A percentile compares a stretch with the other conserved stretches of the same genome.
These are phyloP conservation scores for Atalantia buxifolia DNA, from an alignment of 345 rosid species.

Conservation along the genomic window DNA sequence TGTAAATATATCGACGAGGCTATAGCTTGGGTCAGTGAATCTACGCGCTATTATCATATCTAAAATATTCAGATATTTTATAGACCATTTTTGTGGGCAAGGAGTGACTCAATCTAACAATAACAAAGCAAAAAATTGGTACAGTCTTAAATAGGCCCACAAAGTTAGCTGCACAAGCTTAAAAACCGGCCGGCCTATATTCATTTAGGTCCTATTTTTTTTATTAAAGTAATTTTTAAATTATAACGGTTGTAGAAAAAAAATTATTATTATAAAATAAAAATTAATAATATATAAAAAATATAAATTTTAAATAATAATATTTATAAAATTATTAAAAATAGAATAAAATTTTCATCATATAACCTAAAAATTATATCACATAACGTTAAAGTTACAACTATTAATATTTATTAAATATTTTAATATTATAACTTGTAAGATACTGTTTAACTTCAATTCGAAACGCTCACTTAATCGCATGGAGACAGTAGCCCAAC, in stretches of 20 bases:
- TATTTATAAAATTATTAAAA: too few species aligned
- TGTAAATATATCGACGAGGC: background rate
- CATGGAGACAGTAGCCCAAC: too few species aligned
- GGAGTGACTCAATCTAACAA: background rate
- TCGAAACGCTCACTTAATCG: fast-evolving
- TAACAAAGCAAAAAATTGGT: background rate
- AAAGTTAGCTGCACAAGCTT: background rate
- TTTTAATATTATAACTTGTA: fast-evolving
- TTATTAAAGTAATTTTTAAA: too few species aligned
- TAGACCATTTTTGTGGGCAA: too few species aligned
- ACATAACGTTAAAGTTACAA: fast-evolving
- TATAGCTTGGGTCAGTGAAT: background rate
- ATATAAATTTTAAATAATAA: too few species aligned
- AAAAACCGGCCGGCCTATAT: background rate
- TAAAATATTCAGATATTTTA: too few species aligned
- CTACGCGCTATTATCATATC: background rate
- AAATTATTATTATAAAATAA: fast-evolving
- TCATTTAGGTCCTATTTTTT: too few species aligned
- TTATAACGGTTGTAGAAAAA: too few species aligned
- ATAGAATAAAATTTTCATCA: too few species aligned
- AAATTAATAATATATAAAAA: too few species aligned
- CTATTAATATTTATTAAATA: fast-evolving
- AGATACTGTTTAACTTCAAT: fast-evolving
- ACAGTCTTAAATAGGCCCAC: background rate
- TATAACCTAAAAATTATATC: fast-evolving